Evolutionary conservation across 2,329 filamentous ascomycete genomes (phyloP), one percentile per base, ranked within the genome.

Genomic region (Stemphylium beticola): DNA sequence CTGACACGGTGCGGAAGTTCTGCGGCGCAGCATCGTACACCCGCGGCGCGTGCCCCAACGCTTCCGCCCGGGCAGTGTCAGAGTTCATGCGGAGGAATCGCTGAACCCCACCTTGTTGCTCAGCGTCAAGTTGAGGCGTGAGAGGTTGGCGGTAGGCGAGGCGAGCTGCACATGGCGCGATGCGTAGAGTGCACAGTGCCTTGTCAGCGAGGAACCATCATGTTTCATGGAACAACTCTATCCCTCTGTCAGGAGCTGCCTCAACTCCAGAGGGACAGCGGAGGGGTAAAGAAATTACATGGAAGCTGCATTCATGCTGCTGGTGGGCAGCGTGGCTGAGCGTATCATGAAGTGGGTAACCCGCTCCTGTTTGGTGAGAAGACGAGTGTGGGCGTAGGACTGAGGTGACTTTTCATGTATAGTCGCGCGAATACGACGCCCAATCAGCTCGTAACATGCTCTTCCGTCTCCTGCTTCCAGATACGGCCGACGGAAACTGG

Each of bases 271-370:
- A 20, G 22, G 17, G 20, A 32, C 33, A 39, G 34, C 39, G 31
- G 39, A 38, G 22, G 33, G n/a, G 29, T 18, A 24, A 12, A 38
- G 44, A 58, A 15, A 58, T 56, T 58, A 37, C 53, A 49, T 58
- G 41, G 42, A 52, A 38, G 34, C 18, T 49, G 48, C 40, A 43
- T 58, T 58, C 46, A 58, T 58, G 56, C 56, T 46, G 22, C 29
- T 39, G 42, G 32, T 51, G 42, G 39, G 36, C 41, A 31, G 3
- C 42, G 37, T 48, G 38, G 50, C 55, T 34, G 46, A 43, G 41
- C 26, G n/a, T 24, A 29, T 41, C 37, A 41, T 41, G 42, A 36
- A 41, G 52, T 41, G 44, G 49, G 24, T 39, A 34, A 34, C 18
- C 36, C 29, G 31, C 12, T 36, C 38, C 38, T 36, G 34, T 32